These are phyloP conservation scores for Corniculantispora saksenae DNA, from an alignment of 2,329 filamentous ascomycete species.

Conservation along the genomic window DNA sequence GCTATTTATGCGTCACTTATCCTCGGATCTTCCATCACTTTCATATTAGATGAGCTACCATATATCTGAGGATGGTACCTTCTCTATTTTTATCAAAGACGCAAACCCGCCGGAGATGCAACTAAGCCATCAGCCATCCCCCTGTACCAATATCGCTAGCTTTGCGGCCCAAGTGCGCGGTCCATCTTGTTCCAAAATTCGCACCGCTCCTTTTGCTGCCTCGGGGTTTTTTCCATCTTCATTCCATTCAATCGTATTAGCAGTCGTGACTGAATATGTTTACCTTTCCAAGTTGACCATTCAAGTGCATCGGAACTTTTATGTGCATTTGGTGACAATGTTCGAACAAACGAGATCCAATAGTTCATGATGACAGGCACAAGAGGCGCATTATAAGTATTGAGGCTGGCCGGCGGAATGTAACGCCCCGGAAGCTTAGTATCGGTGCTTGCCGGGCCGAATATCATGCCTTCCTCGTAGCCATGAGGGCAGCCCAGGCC, in stretches of 20 bases:
- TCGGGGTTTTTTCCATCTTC: constrained; percentile 37
- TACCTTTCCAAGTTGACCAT: constrained; percentile 38
- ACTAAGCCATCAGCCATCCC: too few species aligned
- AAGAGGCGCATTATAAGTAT: constrained; percentile 39
- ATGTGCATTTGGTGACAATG: constrained; percentile 40
- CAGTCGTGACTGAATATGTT: constrained; percentile 29
- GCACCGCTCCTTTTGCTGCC: constrained; percentile 33
- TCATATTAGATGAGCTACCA: background rate
- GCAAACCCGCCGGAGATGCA: too few species aligned
- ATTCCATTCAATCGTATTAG: constrained; percentile 38
- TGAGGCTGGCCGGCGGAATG: constrained; percentile 35
- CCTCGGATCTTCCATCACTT: background rate
- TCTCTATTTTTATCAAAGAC: too few species aligned
- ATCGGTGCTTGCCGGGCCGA: constrained; percentile 37
- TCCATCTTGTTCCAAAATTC: constrained; percentile 41
- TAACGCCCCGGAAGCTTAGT: background rate
- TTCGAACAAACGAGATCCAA: constrained; percentile 44
- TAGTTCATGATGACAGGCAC: constrained; percentile 46
- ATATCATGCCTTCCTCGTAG: constrained; percentile 45
- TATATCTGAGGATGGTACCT: too few species aligned
- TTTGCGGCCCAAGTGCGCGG: background rate
- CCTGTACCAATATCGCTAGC: background rate
- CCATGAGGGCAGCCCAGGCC: constrained; percentile 47
- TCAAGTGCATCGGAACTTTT: constrained; percentile 31
- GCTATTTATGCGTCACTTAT: too few species aligned